Evolutionary conservation across 129 eudicot species (phyloP), one percentile per base, ranked within the genome.

Genomic region (Heracleum sosnowskyi): DNA sequence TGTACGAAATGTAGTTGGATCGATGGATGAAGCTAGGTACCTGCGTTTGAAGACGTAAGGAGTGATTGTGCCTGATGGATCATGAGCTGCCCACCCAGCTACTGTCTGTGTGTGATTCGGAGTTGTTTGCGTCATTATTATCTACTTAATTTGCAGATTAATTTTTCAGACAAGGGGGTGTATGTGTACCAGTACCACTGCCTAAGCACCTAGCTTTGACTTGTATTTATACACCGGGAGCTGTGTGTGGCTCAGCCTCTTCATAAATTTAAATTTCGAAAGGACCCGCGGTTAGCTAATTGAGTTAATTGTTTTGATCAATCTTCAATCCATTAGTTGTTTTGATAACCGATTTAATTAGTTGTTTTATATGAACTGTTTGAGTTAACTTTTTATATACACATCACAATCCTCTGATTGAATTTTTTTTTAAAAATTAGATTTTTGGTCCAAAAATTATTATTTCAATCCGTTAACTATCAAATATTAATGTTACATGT

Each of bases 1-100:
- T 20, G 24, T 51, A 51, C 15, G 9, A 51, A 6, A 51, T 51
- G 11, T 51, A 51, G 5, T 10, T 20, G 7, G 60, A 18, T 51
- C 26, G 60, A 51, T 51, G 28, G 8, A 7, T 1, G 28, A 20
- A 51, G 5, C 11, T 53, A 26, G 24, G 29, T 81, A 93, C 97
- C 99, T 92, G 82, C 99, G 78, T 72, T 92, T 96, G 87, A 96
- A 96, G 47, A 83, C 81, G 78, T 87, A 89, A 1, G 97, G 99
- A 28, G 97, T 84, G 78, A 96, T 69, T 2, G 83, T 82, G 74
- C 95, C 97, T 13, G 91, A 81, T 69, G 80, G 4, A 79, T 96
- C 97, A 83, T 90, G 97, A 51, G 99, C 99, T 44, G 99, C 99
- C 97, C 97, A 96, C 78, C 99, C 99, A 44, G 90, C 79, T 68